phyloP scores from a whole-genome alignment of 495 filamentous ascomycete genomes.

The Acidiella bohemica region DNA sequence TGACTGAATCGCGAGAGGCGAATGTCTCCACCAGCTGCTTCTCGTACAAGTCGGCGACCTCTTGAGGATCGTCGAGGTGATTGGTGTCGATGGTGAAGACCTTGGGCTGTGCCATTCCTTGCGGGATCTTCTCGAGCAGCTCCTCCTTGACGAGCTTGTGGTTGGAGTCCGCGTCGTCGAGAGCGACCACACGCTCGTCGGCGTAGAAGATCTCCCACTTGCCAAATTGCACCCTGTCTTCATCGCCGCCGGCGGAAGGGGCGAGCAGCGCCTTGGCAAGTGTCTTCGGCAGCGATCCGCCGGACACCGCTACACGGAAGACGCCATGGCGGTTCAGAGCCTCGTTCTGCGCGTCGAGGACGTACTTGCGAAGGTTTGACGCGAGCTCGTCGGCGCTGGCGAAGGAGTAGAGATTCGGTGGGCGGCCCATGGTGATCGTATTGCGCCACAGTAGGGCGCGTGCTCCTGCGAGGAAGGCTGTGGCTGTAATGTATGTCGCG shows the following conservation, averaged over 20 bases:
- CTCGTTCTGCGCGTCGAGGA: constrained; percentile 64
- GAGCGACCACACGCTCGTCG: constrained; percentile 87
- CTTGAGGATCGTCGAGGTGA: constrained; percentile 69
- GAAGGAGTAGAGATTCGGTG: constrained; percentile 81
- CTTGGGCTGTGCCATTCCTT: constrained; percentile 45
- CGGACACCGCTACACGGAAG: constrained; percentile 88
- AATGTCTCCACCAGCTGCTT: constrained; percentile 59
- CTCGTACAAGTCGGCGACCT: constrained; percentile 89
- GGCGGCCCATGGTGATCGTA: constrained; percentile 45
- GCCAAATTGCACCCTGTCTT: constrained; percentile 56
- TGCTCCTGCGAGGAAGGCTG: not conserved
- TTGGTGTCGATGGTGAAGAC: constrained; percentile 65
- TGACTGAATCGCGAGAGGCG: constrained; percentile 31
- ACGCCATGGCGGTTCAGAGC: constrained; percentile 63
- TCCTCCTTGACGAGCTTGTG: constrained; percentile 77
- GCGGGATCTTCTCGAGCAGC: constrained; percentile 73
- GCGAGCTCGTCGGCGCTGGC: constrained; percentile 53
- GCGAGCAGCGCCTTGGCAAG: constrained; percentile 71
- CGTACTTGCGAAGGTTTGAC: constrained; percentile 58
- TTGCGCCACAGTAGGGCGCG: not conserved
- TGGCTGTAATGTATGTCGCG: too few species aligned
- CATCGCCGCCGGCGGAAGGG: constrained; percentile 38
- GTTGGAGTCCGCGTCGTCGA: constrained; percentile 87
- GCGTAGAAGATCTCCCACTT: constrained; percentile 99
- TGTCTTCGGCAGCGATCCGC: constrained; percentile 79